Percentiles rank a stretch among this genome's conserved stretches.
Conservation (phyloP, 2,329 filamentous ascomycete genomes). For the Didymellaceae sp. region DNA sequence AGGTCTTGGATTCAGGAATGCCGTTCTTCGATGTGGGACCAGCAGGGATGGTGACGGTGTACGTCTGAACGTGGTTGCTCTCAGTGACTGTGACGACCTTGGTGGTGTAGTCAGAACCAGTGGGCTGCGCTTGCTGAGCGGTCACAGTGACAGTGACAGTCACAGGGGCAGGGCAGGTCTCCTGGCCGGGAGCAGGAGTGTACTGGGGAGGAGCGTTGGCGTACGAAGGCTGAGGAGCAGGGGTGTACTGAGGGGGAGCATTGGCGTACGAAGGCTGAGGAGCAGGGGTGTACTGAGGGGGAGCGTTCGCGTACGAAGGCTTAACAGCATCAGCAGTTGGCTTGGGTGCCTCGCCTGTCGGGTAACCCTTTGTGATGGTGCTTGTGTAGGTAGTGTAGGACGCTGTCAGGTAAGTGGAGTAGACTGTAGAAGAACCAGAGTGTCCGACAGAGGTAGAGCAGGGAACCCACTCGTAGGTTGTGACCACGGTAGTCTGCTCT, state of each 20-base stretch:
- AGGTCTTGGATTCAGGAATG: background rate
- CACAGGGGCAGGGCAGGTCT: constrained; percentile 35
- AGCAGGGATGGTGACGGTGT: constrained; percentile 30
- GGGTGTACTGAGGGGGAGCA: constrained; percentile 14
- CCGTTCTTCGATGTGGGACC: constrained; percentile 11
- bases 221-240: background rate
- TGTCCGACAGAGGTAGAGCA: constrained; percentile 46
- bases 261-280: background rate
- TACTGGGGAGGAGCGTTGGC: constrained; percentile 19
- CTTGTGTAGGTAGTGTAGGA: constrained; percentile 36
- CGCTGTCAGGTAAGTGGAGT: constrained; percentile 50
- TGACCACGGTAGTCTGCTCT: constrained; percentile 6
- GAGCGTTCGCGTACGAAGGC: constrained; percentile 13
- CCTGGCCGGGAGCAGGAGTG: constrained; percentile 13
- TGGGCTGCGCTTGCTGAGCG: too few species aligned
- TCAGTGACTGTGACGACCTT: constrained; percentile 43
- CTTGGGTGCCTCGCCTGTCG: constrained; percentile 19
- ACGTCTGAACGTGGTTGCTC: constrained; percentile 24
- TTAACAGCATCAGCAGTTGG: constrained; percentile 20
- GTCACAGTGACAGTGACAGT: constrained; percentile 34
- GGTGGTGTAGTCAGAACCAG: too few species aligned
- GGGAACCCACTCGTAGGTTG: constrained; percentile 43
- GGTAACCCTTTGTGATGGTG: constrained; percentile 38
- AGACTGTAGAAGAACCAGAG: constrained; percentile 38
- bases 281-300: constrained; percentile 6